phyloP scores from a whole-genome alignment of 345 rosid genomes.

The Eucalyptus grandis region DNA sequence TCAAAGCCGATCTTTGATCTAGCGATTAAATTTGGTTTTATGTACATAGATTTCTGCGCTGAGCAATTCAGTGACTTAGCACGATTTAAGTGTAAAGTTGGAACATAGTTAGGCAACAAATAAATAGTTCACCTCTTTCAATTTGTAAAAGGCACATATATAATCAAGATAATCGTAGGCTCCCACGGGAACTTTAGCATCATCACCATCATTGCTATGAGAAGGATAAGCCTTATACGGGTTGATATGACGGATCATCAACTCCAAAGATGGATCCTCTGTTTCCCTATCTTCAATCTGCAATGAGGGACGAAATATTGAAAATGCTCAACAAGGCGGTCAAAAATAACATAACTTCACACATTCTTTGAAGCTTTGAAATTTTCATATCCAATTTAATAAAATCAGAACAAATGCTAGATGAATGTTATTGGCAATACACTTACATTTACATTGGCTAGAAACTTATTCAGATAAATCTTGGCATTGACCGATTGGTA shows the following conservation, averaged over 20 bases:
- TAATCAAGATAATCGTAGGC: not conserved
- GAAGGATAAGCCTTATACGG: no score
- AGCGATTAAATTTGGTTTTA: not conserved
- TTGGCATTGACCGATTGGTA: not conserved
- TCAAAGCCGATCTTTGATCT: not conserved
- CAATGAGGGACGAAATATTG: no score
- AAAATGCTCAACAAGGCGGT: no score
- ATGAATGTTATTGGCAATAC: not conserved
- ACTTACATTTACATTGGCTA: not conserved
- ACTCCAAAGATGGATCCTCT: rapidly evolving
- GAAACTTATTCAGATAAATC: not conserved
- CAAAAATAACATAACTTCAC: no score
- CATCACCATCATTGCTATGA: not conserved
- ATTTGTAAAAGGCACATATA: not conserved
- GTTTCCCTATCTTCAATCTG: no score
- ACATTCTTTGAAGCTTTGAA: no score
- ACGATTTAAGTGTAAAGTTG: not conserved
- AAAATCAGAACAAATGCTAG: not conserved
- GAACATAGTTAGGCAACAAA: not conserved
- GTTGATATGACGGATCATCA: no score
- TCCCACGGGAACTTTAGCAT: not conserved
- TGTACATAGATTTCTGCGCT: not conserved
- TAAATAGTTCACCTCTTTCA: not conserved
- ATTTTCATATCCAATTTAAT: no score
- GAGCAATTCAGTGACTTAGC: not conserved